Conservation (phyloP, 176 grass and related monocot species). For the Triticum monococcum region DNA sequence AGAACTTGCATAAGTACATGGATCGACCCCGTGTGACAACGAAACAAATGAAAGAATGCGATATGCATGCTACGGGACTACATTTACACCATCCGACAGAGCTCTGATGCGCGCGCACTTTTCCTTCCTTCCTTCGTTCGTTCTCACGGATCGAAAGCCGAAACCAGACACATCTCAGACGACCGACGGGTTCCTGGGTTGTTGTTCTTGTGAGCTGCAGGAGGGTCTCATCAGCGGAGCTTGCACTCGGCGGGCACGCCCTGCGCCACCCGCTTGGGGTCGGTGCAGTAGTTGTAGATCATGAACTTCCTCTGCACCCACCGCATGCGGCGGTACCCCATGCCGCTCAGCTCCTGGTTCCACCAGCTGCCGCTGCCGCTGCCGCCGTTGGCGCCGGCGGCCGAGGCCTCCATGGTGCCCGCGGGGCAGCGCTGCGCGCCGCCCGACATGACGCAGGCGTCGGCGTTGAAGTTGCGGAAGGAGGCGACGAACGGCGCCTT, state of each 20-base stretch:
- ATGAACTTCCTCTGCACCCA: slow-evolving; percentile 79
- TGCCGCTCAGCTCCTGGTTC: slow-evolving; percentile 58
- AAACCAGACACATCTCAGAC: not conserved
- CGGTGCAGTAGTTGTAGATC: slow-evolving; percentile 84
- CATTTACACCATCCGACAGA: slow-evolving; percentile 21
- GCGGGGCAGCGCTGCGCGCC: slow-evolving; percentile 37
- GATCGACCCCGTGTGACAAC: slow-evolving; percentile 2
- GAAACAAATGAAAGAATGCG: slow-evolving; percentile 48
- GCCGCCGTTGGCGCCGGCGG: not conserved
- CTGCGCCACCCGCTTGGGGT: slow-evolving; percentile 63
- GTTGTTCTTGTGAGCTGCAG: not conserved
- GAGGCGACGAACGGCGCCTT: slow-evolving; percentile 65
- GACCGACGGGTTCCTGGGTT: not conserved
- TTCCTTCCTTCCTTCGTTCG: not conserved
- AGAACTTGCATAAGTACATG: slow-evolving; percentile 1
- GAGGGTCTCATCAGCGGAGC: slow-evolving; percentile 25
- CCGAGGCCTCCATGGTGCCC: not conserved
- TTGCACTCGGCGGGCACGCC: slow-evolving; percentile 71
- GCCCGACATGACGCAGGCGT: slow-evolving; percentile 26
- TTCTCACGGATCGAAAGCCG: not conserved
- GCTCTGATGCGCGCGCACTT: not conserved
- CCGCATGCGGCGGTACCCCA: slow-evolving; percentile 44
- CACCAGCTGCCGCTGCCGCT: slow-evolving; percentile 41
- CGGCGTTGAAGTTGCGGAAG: slow-evolving; percentile 51
- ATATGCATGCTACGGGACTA: slow-evolving; percentile 17